Percentiles rank a stretch among this genome's conserved stretches.
phyloP scores from a whole-genome alignment of 2,329 filamentous ascomycete genomes.

The Thermochaetoides dissita region DNA sequence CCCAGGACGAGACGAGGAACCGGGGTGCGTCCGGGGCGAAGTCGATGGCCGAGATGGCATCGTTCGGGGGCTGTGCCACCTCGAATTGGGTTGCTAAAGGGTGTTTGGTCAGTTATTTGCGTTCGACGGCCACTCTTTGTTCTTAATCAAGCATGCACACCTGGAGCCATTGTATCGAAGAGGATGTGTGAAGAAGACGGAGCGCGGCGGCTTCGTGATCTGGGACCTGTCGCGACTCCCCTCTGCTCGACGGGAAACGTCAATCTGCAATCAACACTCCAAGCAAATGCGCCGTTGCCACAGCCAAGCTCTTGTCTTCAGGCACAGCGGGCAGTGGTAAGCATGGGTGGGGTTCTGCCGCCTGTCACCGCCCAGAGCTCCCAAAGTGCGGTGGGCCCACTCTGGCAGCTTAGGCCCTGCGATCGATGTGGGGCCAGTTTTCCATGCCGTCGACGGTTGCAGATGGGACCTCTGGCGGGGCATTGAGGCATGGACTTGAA shows the following conservation, averaged over 20 bases:
- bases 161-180: slow-evolving; percentile 23
- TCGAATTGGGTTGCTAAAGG: slow-evolving; percentile 59
- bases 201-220: no score
- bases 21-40: slow-evolving; percentile 70
- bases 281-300: slow-evolving; percentile 2
- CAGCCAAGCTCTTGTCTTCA: no score
- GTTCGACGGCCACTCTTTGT: no score
- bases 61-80: slow-evolving; percentile 65
- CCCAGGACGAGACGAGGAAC: slow-evolving; percentile 89
- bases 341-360: slow-evolving; percentile 14
- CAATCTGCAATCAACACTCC: background rate
- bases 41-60: slow-evolving; percentile 73
- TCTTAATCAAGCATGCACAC: slow-evolving; percentile 17
- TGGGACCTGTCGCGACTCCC: no score
- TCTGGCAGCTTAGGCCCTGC: background rate
- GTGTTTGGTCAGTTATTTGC: no score
- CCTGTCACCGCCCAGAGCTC: slow-evolving; percentile 11
- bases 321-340: slow-evolving; percentile 5
- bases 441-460: no score
- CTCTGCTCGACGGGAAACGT: background rate
- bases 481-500: background rate
- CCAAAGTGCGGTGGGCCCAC: background rate
- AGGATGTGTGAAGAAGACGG: background rate
- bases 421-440: no score
- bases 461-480: slow-evolving; percentile 4